Conservation (phyloP, 2,329 filamentous ascomycete species). For the Alternaria infectoria region DNA sequence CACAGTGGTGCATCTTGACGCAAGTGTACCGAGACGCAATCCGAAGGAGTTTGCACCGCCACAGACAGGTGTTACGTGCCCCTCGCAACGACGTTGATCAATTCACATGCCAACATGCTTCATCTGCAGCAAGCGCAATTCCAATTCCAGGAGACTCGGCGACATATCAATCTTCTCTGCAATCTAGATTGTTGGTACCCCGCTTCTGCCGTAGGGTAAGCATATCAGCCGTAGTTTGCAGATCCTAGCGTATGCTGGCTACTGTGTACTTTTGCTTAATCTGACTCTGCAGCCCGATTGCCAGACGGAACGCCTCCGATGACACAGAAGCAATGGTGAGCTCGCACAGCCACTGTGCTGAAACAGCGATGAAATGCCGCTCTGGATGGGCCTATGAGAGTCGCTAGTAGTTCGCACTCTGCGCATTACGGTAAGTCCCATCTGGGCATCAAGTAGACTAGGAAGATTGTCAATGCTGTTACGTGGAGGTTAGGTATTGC, state of each 20-base stretch:
- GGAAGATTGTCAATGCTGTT: not conserved
- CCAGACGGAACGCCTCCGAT: conserved; percentile 12
- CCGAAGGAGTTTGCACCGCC: conserved; percentile 6
- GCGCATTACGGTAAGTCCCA: not conserved
- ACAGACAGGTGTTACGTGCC: conserved; percentile 6
- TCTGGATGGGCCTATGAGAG: conserved; percentile 1
- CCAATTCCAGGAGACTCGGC: not conserved
- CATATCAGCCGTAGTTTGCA: conserved; percentile 8
- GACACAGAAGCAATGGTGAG: not conserved
- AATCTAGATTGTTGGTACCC: conserved; percentile 9
- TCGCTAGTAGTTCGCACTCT: not conserved
- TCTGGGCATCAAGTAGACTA: not conserved
- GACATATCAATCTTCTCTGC: not conserved
- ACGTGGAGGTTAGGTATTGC: not conserved
- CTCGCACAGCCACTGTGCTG: not conserved
- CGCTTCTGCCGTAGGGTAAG: conserved; percentile 2
- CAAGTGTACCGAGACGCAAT: conserved; percentile 7
- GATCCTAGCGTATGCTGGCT: conserved; percentile 4
- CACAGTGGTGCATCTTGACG: not conserved
- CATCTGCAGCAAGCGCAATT: not conserved
- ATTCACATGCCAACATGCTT: conserved; percentile 6
- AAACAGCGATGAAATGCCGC: not conserved
- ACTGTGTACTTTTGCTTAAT: not conserved
- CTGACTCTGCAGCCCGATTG: not conserved
- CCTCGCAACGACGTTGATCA: not conserved